These are phyloP conservation scores for Trichophyton rubrum DNA, from an alignment of 2,329 filamentous ascomycete species.

Conservation along the genomic window DNA sequence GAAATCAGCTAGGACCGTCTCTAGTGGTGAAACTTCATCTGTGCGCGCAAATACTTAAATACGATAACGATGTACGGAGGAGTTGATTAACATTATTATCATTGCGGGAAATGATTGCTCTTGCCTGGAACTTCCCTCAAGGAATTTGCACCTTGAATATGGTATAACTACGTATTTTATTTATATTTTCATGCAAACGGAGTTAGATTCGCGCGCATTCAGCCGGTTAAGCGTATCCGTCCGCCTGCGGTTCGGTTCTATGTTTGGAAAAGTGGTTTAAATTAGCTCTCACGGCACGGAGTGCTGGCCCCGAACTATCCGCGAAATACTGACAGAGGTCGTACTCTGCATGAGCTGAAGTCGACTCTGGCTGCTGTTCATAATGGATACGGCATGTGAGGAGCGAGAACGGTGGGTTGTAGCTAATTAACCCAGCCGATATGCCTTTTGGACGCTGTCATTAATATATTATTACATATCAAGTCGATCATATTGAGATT, in stretches of 20 bases:
- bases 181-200: not conserved
- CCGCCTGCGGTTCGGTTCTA: not conserved
- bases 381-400: not conserved
- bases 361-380: not conserved
- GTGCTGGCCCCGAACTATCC: not conserved
- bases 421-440: not conserved
- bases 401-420: not conserved
- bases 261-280: not conserved
- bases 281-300: slow-evolving; percentile 1
- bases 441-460: not conserved
- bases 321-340: not conserved
- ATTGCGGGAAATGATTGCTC: not conserved
- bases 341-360: not conserved
- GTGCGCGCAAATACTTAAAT: slow-evolving; percentile 1
- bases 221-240: not conserved
- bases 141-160: not conserved
- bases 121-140: not conserved
- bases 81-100: slow-evolving; percentile 2
- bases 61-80: not conserved
- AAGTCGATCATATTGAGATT: slow-evolving; percentile 2
- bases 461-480: not conserved
- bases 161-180: too few relatives aligned
- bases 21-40: slow-evolving; percentile 2
- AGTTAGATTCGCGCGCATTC: not conserved
- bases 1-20: slow-evolving; percentile 1